Evolutionary conservation across 768 basidiomycete genomes (phyloP).

Genomic region (Lentinula edodes): DNA sequence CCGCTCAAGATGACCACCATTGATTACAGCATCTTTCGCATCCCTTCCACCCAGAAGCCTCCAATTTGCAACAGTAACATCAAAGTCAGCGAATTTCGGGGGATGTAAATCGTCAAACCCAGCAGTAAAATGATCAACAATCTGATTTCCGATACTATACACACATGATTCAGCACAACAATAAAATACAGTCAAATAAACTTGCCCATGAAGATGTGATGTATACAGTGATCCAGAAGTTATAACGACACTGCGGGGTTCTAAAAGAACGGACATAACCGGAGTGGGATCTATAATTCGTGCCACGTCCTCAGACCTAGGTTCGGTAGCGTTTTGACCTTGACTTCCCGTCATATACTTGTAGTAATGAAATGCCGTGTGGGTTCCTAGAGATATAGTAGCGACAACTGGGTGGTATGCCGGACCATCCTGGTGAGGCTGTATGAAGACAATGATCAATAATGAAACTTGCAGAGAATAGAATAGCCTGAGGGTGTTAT

Average conservation of each 20-base stretch:
- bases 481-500: constrained; percentile 1
- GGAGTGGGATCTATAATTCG: constrained; percentile 60
- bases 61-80: constrained; percentile 52
- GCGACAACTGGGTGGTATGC: constrained; percentile 84
- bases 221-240: constrained; percentile 67
- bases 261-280: constrained; percentile 68
- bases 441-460: not conserved
- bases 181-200: constrained; percentile 3
- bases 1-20: constrained; percentile 52
- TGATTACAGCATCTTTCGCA: constrained; percentile 29
- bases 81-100: constrained; percentile 23
- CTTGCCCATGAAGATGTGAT: constrained; percentile 66
- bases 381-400: constrained; percentile 85
- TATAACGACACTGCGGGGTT: constrained; percentile 82
- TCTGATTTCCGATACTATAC: constrained; percentile 51
- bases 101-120: constrained; percentile 15
- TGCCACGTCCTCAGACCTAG: constrained; percentile 24
- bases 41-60: constrained; percentile 37
- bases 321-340: constrained; percentile 11
- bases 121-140: constrained; percentile 40
- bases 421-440: constrained; percentile 94
- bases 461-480: not conserved
- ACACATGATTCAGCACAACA: not conserved
- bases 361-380: constrained; percentile 81
- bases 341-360: constrained; percentile 38